Base-by-base conservation (phyloP, 768 basidiomycete genomes). In the Artomyces pyxidatus region DNA sequence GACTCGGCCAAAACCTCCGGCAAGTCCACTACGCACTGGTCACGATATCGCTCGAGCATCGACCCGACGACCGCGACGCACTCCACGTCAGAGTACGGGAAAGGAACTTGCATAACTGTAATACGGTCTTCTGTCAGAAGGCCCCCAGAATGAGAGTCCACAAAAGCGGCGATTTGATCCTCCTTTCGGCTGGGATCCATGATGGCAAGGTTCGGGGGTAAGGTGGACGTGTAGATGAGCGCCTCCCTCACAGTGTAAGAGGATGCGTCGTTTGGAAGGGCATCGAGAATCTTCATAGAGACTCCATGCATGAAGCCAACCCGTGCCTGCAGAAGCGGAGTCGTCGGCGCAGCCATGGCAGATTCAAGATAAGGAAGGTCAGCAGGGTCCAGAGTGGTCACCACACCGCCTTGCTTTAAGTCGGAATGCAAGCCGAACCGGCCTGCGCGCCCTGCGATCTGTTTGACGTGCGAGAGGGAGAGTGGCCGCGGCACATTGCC, bases 391-490 rank as follows among this genome's bases (percentile, higher is more conserved):
- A 95, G 61, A 0, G 91, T 86, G 0, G 92, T 93, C 7, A 81
- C 85, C 27, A 74, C 71, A 21, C 94, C 92, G 6, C 74, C 77
- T 1, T 74, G 63, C 48, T 56, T 58, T 32, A 71, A 68, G 28
- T 59, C 61, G 21, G 61, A 67, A 25, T 83, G 80, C 37, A 87
- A 64, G 3, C 89, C 88, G 63, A 78, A 98, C 2, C 95, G 85
- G 11, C 94, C 95, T 0, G 95, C 94, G 35, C 95, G 79, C 6
- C 94, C 93, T 1, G 87, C 93, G 41, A 98, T 96, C 63, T 97
- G 95, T 63, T 96, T 96, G 62, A 89, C 78, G 56, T 87, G 83
- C 0, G 92, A 88, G 3, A 75, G 63, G 0, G 86, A 78, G 5
- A 98, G 71, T 0, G 65, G 63, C 4, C 19, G 53, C 51, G 66